phyloP scores from a whole-genome alignment of 352 stramenopile genomes.

The Globisporangium paroecandrum region DNA sequence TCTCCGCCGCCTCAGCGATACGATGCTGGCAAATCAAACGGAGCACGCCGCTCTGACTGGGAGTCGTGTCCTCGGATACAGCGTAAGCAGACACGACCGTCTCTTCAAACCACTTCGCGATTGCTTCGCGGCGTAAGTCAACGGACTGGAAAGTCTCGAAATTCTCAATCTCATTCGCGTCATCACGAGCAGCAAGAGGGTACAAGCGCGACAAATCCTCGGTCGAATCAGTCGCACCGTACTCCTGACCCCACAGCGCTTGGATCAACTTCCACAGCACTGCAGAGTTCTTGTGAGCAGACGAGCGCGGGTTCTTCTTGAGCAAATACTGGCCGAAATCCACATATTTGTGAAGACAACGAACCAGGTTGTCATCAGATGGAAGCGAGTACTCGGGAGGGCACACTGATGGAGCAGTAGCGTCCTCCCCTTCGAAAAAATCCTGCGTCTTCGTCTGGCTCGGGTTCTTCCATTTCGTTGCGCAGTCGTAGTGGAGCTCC shows the following conservation, averaged over 20 bases:
- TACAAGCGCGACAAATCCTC: constrained; percentile 26
- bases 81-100: constrained; percentile 28
- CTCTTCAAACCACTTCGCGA: constrained; percentile 74
- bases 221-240: constrained; percentile 29
- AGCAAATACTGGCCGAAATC: constrained; percentile 31
- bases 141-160: constrained; percentile 65
- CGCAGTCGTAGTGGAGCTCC: constrained; percentile 55
- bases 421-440: constrained; percentile 27
- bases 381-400: constrained; percentile 46
- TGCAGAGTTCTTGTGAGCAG: constrained; percentile 17
- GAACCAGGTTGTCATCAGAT: constrained; percentile 43
- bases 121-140: constrained; percentile 65
- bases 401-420: constrained; percentile 18
- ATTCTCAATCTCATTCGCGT: constrained; percentile 57
- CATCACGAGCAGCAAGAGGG: constrained; percentile 54
- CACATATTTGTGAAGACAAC: constrained; percentile 62
- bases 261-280: constrained; percentile 73
- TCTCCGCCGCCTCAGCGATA: constrained; percentile 52
- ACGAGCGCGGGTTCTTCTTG: constrained; percentile 22
- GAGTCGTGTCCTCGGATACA: constrained; percentile 3
- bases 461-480: constrained; percentile 19
- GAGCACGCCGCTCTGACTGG: constrained; percentile 34
- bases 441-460: constrained; percentile 11
- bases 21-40: constrained; percentile 52
- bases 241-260: constrained; percentile 76